Conservation (phyloP, 257 asterid genomes). For the Solanum sejunctum region DNA sequence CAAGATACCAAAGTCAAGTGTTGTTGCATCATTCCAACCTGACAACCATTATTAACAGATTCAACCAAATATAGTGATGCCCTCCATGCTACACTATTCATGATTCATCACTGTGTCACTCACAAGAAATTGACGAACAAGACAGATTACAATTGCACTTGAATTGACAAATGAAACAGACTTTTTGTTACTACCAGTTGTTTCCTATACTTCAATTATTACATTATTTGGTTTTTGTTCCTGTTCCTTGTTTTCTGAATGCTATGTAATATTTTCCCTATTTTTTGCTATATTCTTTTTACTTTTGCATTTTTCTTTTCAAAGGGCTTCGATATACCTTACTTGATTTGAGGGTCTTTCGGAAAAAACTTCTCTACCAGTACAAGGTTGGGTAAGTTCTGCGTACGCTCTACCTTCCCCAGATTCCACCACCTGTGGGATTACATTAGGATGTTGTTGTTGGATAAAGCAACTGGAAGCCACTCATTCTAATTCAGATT, state of each 20-base stretch:
- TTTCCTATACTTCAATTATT: background rate
- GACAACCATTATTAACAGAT: background rate
- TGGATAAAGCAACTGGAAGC: background rate
- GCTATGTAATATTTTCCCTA: background rate
- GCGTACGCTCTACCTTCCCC: too few species aligned
- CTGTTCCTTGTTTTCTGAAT: background rate
- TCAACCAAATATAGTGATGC: background rate
- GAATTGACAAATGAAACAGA: background rate
- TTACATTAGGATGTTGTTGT: background rate
- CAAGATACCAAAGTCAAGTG: background rate
- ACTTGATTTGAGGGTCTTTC: too few species aligned
- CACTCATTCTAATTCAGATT: background rate
- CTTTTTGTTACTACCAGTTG: background rate
- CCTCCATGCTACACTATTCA: background rate
- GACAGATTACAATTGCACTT: too few species aligned
- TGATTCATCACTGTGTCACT: background rate
- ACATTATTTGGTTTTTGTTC: background rate
- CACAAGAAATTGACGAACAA: background rate
- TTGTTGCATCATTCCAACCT: background rate
- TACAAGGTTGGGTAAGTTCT: too few species aligned
- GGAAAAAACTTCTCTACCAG: too few species aligned
- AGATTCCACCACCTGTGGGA: too few species aligned
- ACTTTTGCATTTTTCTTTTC: background rate
- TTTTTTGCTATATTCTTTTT: background rate
- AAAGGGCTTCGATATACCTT: background rate